A percentile compares a stretch with the other conserved stretches of the same genome.
Conservation (phyloP, 176 grass and related monocot genomes). For the Musa schizocarpa region DNA sequence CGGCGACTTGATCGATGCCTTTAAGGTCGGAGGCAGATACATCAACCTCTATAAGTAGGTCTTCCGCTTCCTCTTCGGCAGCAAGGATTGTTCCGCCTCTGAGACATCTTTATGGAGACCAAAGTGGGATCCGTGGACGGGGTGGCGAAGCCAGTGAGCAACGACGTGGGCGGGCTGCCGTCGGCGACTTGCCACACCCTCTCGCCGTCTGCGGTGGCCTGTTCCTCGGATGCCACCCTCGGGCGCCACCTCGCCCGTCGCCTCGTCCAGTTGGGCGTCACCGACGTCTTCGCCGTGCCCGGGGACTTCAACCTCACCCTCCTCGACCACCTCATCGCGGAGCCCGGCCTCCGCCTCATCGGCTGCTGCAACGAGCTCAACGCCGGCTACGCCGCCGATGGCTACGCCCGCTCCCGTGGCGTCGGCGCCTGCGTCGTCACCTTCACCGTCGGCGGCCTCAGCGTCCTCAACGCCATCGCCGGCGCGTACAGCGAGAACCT, state of each 20-base stretch:
- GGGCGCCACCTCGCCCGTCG: constrained; percentile 46
- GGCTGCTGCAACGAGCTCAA: constrained; percentile 68
- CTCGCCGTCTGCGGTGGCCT: not conserved
- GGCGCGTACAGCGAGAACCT: constrained; percentile 65
- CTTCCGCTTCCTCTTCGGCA: too few relatives aligned
- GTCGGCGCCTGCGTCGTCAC: constrained; percentile 52
- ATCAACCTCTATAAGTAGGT: too few relatives aligned
- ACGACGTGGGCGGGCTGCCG: not conserved
- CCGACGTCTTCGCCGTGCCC: constrained; percentile 59
- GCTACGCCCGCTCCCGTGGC: constrained; percentile 34
- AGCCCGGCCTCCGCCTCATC: constrained; percentile 31
- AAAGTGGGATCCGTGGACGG: not conserved
- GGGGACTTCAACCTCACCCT: constrained; percentile 72
- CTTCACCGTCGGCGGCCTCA: constrained; percentile 65
- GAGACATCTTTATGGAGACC: not conserved
- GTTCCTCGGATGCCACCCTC: constrained; percentile 21
- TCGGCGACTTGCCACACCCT: not conserved
- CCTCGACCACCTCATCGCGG: constrained; percentile 56
- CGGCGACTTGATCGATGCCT: too few relatives aligned
- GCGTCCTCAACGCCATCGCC: constrained; percentile 56
- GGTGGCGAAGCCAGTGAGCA: not conserved
- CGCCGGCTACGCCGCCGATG: constrained; percentile 56
- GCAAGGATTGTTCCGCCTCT: too few relatives aligned
- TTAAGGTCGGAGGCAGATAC: too few relatives aligned
- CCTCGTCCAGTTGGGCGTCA: constrained; percentile 40